Evolutionary conservation across 306 rosid species (phyloP).

Genomic region (Rubus idaeus): DNA sequence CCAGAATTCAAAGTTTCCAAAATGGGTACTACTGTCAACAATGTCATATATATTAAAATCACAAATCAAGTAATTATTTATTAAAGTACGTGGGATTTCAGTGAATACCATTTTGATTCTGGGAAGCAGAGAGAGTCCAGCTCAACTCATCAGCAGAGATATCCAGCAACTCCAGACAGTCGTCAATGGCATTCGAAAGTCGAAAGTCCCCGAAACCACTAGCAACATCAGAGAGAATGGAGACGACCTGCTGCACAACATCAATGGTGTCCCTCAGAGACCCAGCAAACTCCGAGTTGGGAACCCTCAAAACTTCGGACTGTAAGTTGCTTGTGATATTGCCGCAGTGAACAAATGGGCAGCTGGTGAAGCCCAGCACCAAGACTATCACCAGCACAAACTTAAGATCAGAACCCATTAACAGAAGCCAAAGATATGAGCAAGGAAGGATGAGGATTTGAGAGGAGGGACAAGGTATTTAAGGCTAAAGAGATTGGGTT

Average conservation of each 20-base stretch:
- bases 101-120: conserved; percentile 50
- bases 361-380: not conserved
- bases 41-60: not conserved
- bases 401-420: conserved; percentile 35
- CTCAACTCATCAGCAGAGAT: conserved; percentile 47
- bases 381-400: conserved; percentile 16
- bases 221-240: conserved; percentile 51
- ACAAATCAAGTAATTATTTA: not conserved
- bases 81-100: too few relatives aligned
- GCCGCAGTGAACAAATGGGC: conserved; percentile 6
- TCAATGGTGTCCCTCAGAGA: conserved; percentile 36
- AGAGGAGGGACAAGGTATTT: conserved; percentile 24
- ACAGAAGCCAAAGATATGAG: not conserved
- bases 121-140: conserved; percentile 58
- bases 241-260: conserved; percentile 29
- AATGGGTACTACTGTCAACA: not conserved
- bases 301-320: conserved; percentile 45
- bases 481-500: conserved; percentile 18
- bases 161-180: conserved; percentile 72
- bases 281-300: conserved; percentile 37
- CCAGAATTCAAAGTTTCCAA: not conserved
- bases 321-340: not conserved
- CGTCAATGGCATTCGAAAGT: conserved; percentile 58
- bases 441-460: not conserved
- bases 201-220: conserved; percentile 41